These are phyloP conservation scores for Cytospora leucostoma DNA, from an alignment of 2,329 filamentous ascomycete species.

Conservation along the genomic window DNA sequence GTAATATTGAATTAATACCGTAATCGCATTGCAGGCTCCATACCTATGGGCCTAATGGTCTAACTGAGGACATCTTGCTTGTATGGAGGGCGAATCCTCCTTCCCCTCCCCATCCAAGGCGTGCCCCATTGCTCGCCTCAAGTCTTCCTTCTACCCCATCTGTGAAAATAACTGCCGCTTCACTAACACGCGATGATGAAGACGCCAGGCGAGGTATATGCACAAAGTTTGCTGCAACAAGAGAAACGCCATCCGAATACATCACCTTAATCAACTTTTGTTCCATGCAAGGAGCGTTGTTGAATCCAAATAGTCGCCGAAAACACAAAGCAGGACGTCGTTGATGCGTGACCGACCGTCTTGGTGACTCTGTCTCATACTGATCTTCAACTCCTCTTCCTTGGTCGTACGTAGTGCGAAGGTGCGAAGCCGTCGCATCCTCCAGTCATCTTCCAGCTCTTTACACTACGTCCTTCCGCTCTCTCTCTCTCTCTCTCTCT, in stretches of 20 bases:
- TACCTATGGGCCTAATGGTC: conserved; percentile 23
- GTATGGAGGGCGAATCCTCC: conserved; percentile 13
- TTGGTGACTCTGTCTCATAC: conserved; percentile 1
- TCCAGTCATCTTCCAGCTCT: background rate
- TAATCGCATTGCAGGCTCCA: conserved; percentile 11
- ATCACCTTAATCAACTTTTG: conserved; percentile 20
- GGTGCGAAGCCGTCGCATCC: background rate
- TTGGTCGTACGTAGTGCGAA: background rate
- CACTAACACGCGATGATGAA: conserved; percentile 13
- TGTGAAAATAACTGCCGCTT: background rate
- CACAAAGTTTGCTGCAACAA: conserved; percentile 16
- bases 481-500: background rate
- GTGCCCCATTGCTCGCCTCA: background rate
- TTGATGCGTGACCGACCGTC: conserved; percentile 1
- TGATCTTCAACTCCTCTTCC: background rate
- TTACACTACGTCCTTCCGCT: background rate
- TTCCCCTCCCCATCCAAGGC: background rate
- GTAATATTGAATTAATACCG: conserved; percentile 8
- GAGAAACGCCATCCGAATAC: conserved; percentile 21
- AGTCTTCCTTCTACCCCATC: background rate
- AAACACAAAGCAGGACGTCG: conserved; percentile 13
- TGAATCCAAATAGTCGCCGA: conserved; percentile 20
- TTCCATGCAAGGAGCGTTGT: conserved; percentile 15
- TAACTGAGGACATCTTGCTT: conserved; percentile 20
- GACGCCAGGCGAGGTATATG: conserved; percentile 23